Base-by-base conservation (phyloP, 1,284 basidiomycete species). In the Ustilago curta region DNA sequence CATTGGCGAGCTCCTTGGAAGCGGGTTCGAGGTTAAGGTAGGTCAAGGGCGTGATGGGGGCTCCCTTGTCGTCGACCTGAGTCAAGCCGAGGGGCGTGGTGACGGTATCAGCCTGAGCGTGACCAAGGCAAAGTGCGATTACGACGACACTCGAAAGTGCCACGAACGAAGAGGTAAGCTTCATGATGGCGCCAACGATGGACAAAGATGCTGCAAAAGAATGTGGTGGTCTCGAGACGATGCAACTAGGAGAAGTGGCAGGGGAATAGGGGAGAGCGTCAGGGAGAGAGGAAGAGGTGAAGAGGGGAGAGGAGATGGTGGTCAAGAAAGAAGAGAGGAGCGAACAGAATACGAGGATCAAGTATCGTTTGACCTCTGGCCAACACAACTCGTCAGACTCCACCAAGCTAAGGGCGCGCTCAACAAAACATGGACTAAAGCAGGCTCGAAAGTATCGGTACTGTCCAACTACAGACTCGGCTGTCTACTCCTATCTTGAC, bases 51-150 rank as follows among this genome's bases (percentile, higher is more conserved):
- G 70, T 73, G 54, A 68, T 44, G 35, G 70, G 70, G 16, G 40
- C 56, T 18, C 54, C 58, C 49, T 68, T 56, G 60, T 73, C 70
- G 56, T 68, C 65, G 18, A 73, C 70, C 21, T 65, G 57, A 4
- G 70, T 68, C 19, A 73, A 53, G n/a, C 58, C 70, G 14, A 73
- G 55, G 9, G 70, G 70, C 19, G 65, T 39, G 12, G 47, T 55
- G 44, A 68, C 70, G 9, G 65, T 54, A 27, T 73, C 70, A n/a
- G 70, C 70, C 23, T 73, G 64, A 14, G 65, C 65, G 31, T 68
- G 60, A 23, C 59, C 61, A 25, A 73, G 40, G 61, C 60, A 73
- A 21, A 73, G 44, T 7, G 70, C 70, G 37, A 73, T 29, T 23
- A 73, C 44, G 39, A 73, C 40, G 58, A 49, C 61, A n/a, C 56